A percentile compares a stretch with the other conserved stretches of the same genome.
These are phyloP conservation scores for Hydnum rufescens DNA, from an alignment of 768 basidiomycete genomes.

Conservation along the genomic window DNA sequence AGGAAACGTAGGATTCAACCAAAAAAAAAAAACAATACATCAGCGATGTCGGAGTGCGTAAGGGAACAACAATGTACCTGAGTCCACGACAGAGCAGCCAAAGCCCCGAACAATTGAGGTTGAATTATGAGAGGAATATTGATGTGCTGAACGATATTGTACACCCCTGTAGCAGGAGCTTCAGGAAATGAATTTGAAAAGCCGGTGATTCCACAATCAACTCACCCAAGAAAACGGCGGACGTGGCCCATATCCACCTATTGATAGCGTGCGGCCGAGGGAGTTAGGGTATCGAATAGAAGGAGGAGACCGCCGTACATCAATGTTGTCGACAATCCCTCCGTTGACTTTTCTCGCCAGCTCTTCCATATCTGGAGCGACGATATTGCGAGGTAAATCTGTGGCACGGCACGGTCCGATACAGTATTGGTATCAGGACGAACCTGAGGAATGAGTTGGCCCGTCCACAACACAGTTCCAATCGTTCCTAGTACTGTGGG, in stretches of 20 bases:
- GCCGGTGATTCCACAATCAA: neutral
- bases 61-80: no score
- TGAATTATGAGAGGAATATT: constrained; percentile 46
- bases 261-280: no score
- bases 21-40: no score
- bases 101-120: constrained; percentile 40
- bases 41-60: no score
- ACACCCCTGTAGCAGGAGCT: constrained; percentile 12
- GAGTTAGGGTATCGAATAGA: constrained; percentile 12
- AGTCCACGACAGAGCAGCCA: constrained; percentile 42
- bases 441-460: constrained; percentile 21
- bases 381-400: neutral
- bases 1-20: constrained; percentile 15
- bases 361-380: constrained; percentile 54
- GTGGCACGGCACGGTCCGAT: neutral
- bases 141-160: constrained; percentile 17
- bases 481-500: neutral
- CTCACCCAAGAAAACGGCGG: constrained; percentile 15
- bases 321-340: constrained; percentile 47
- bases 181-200: neutral
- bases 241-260: constrained; percentile 15
- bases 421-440: neutral
- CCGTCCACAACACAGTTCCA: constrained; percentile 50
- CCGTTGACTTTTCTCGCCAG: constrained; percentile 42
- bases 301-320: constrained; percentile 48